Percentiles rank a stretch among this genome's conserved stretches.
These are phyloP conservation scores for Russula ochroleuca DNA, from an alignment of 768 basidiomycete species.

Conservation along the genomic window DNA sequence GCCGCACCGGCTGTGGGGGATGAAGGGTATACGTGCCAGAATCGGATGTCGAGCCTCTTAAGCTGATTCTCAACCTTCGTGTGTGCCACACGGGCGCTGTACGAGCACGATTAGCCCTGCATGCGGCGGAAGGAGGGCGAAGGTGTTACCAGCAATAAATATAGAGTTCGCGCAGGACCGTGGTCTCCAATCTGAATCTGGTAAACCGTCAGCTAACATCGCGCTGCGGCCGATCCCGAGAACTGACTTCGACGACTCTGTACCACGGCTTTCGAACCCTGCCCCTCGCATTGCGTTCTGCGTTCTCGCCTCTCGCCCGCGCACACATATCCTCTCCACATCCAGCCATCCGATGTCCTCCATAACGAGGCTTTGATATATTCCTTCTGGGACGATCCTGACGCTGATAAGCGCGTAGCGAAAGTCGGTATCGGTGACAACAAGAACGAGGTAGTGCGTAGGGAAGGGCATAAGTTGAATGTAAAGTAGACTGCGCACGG, in stretches of 20 bases:
- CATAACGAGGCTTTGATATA: constrained; percentile 60
- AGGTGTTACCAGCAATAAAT: constrained; percentile 75
- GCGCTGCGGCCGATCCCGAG: not conserved
- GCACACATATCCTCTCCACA: constrained; percentile 56
- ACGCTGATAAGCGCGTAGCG: constrained; percentile 79
- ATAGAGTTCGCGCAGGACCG: constrained; percentile 71
- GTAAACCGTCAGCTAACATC: not conserved
- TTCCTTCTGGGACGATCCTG: constrained; percentile 48
- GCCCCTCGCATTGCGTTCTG: constrained; percentile 34
- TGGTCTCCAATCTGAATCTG: constrained; percentile 65
- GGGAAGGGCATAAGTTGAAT: constrained; percentile 76
- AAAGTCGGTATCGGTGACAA: constrained; percentile 72
- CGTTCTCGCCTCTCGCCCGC: constrained; percentile 27
- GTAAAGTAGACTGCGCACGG: constrained; percentile 59
- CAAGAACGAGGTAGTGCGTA: constrained; percentile 78
- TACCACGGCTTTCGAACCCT: constrained; percentile 7
- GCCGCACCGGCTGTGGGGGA: constrained; percentile 35
- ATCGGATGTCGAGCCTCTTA: constrained; percentile 75
- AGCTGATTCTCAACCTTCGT: constrained; percentile 85
- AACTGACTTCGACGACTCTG: constrained; percentile 20
- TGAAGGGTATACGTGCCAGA: constrained; percentile 65
- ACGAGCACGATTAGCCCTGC: not conserved
- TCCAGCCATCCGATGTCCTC: constrained; percentile 79
- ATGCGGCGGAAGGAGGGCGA: not conserved
- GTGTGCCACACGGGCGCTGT: constrained; percentile 85